Evolutionary conservation across 805 yeast species (phyloP).

Genomic region (Kuraishia cidri): DNA sequence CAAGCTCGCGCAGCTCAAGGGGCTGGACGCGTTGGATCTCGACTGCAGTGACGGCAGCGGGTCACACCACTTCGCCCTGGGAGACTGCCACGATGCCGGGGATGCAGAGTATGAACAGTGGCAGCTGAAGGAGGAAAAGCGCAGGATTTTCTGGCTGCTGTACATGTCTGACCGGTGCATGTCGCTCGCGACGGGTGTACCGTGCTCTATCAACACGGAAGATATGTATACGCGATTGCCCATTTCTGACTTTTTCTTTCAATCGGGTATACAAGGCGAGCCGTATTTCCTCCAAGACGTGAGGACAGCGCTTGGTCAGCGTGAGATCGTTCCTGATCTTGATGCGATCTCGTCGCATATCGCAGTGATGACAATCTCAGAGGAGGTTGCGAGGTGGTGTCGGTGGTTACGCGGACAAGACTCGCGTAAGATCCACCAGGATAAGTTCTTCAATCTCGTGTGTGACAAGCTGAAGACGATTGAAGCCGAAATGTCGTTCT

Average conservation of each 20-base stretch:
- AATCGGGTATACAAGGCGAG: conserved; percentile 3
- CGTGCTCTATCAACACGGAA: conserved; percentile 8
- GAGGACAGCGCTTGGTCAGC: conserved; percentile 15
- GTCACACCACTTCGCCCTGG: background rate
- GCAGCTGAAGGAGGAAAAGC: conserved; percentile 14
- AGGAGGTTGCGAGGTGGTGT: conserved; percentile 21
- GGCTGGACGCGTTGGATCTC: background rate
- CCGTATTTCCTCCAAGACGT: conserved; percentile 19
- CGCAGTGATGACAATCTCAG: conserved; percentile 17
- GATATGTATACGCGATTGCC: background rate
- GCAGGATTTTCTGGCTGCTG: conserved; percentile 22
- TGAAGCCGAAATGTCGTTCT: too few species aligned
- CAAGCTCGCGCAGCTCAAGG: background rate
- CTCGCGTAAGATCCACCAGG: background rate
- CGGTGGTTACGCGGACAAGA: conserved; percentile 11
- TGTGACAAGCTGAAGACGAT: background rate
- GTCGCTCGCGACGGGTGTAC: conserved; percentile 18
- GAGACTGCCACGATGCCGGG: background rate
- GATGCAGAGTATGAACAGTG: too few species aligned
- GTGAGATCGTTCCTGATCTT: conserved; percentile 17
- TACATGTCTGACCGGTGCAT: conserved; percentile 20
- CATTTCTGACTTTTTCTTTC: conserved; percentile 2
- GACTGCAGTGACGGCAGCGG: background rate
- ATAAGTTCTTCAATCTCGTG: background rate
- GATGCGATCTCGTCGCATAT: conserved; percentile 15